Evolutionary conservation across 2,329 filamentous ascomycete species (phyloP).

Genomic region (Nothophaeocryptopus gaeumannii): DNA sequence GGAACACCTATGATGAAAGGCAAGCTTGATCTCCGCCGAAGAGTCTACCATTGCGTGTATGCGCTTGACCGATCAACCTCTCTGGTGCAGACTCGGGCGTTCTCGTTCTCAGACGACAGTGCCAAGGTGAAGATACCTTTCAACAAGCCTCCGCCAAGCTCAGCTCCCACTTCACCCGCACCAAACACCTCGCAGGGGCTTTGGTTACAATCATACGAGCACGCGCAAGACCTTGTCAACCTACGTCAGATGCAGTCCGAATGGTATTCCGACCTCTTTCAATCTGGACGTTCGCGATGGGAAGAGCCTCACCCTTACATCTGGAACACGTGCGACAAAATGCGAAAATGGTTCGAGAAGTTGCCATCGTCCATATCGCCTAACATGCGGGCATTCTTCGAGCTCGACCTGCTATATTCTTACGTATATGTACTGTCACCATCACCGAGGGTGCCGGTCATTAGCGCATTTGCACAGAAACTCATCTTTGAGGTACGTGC

Average conservation of each 20-base stretch:
- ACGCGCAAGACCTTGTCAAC: slow-evolving; percentile 74
- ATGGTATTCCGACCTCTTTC: slow-evolving; percentile 87
- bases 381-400: slow-evolving; percentile 71
- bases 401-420: slow-evolving; percentile 85
- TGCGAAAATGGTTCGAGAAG: slow-evolving; percentile 77
- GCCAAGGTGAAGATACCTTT: slow-evolving; percentile 76
- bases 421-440: slow-evolving; percentile 87
- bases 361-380: slow-evolving; percentile 64
- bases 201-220: slow-evolving; percentile 59
- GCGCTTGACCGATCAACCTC: slow-evolving; percentile 86
- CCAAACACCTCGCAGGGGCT: slow-evolving; percentile 31
- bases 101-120: slow-evolving; percentile 90
- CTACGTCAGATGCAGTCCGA: slow-evolving; percentile 81
- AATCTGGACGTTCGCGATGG: slow-evolving; percentile 68
- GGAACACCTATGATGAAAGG: slow-evolving; percentile 65
- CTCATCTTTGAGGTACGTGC: slow-evolving; percentile 17
- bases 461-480: slow-evolving; percentile 70
- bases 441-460: slow-evolving; percentile 67
- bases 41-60: slow-evolving; percentile 88
- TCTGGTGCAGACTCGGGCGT: slow-evolving; percentile 80
- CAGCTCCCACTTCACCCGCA: slow-evolving; percentile 24
- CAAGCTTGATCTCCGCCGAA: slow-evolving; percentile 72
- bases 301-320: slow-evolving; percentile 68
- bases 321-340: slow-evolving; percentile 72
- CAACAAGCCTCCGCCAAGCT: slow-evolving; percentile 28